phyloP scores from a whole-genome alignment of 2,329 filamentous ascomycete genomes.

The Colletotrichum horii region DNA sequence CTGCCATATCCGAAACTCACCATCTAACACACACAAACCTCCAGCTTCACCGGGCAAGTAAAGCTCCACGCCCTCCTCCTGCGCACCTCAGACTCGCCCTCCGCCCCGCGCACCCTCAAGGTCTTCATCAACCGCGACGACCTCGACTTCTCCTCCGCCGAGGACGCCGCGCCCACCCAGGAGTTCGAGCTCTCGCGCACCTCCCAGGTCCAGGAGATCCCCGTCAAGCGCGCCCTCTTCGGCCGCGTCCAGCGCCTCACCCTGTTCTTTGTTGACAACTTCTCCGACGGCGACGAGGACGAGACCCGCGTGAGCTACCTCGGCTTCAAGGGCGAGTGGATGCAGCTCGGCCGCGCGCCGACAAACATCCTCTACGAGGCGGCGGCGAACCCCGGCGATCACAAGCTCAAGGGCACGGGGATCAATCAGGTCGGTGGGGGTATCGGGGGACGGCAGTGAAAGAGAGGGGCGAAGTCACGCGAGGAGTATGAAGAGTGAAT shows the following conservation, averaged over 20 bases:
- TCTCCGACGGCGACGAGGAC: conserved; percentile 79
- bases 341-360: conserved; percentile 80
- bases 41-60: conserved; percentile 89
- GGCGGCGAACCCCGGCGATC: conserved; percentile 89
- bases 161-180: conserved; percentile 75
- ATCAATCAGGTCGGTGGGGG: conserved; percentile 61
- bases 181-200: conserved; percentile 79
- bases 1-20: neutral
- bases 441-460: conserved; percentile 45
- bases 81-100: conserved; percentile 73
- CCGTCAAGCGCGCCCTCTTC: conserved; percentile 87
- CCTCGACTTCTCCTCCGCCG: conserved; percentile 81
- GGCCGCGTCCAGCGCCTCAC: conserved; percentile 81
- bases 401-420: conserved; percentile 67
- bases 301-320: conserved; percentile 81
- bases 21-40: neutral
- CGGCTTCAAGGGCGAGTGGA: conserved; percentile 74
- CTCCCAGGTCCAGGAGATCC: conserved; percentile 83
- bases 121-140: conserved; percentile 87
- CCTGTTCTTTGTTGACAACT: conserved; percentile 93
- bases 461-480: neutral
- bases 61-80: conserved; percentile 90
- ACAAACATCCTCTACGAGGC: conserved; percentile 91
- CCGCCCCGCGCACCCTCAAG: conserved; percentile 82
- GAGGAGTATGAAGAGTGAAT: neutral